Evolutionary conservation across 1,139 yeast species (phyloP), one percentile per base, ranked within the genome.

Genomic region (Yamadazyma aaseri): DNA sequence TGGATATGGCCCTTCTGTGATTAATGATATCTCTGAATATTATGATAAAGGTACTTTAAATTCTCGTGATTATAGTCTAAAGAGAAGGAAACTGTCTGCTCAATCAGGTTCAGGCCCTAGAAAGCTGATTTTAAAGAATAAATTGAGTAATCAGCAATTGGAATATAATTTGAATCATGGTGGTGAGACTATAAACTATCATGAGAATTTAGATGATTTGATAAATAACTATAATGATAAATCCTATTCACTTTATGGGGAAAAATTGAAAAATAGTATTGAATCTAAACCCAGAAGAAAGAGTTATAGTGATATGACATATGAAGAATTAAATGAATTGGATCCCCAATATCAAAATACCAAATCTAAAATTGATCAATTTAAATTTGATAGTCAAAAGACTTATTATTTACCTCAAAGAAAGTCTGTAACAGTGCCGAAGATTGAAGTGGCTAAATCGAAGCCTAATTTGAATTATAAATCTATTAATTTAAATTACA

Each of bases 291-390:
- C 54, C 1, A 55, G 77, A 30, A 64, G 78, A 42, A 79, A 78
- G 50, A 74, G 81, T 21, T 72, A 79, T 45, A 72, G 76, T 9
- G 81, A 72, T 3, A 76, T 82, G 85, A 68, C 83, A 3, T 69
- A 75, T 49, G 82, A 76, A 43, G 87, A 82, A 51, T 59, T 82
- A 32, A 58, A 79, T 49, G 78, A 73, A 4, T 55, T 80, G 48
- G 89, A 81, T 53, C 67, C 75, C 2, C 84, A 78, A 46, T 80
- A 65, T 47, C 46, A 49, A 39, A 48, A 59, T 17, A 57, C 70
- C 9, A 63, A 55, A 36, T 46, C 60, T 12, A 58, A 65, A 33
- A 51, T 68, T 32, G 60, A 61, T 36, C 53, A 59, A 39, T 68
- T 65, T 49, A 67, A 66, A 43, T 70, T 70, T 42, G 73, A 68